Conservation (phyloP, 2,329 filamentous ascomycete genomes). For the Aspergillus transmontanensis region DNA sequence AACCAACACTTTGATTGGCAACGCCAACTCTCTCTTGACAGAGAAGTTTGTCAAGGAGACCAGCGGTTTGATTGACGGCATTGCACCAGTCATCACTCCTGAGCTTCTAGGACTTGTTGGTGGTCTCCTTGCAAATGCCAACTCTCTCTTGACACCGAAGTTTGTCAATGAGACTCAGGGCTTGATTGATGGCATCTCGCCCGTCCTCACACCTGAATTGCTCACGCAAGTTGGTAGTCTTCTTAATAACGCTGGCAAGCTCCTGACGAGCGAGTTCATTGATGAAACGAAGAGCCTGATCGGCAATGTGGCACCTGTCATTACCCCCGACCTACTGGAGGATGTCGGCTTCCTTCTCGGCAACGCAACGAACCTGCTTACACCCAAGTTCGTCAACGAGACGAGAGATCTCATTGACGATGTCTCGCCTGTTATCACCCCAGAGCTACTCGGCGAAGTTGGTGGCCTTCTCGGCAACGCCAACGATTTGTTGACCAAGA, state of each 20-base stretch:
- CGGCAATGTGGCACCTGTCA: constrained; percentile 21
- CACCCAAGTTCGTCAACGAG: constrained; percentile 33
- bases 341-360: constrained; percentile 32
- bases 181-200: constrained; percentile 24
- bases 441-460: constrained; percentile 29
- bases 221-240: constrained; percentile 26
- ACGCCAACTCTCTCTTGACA: constrained; percentile 29
- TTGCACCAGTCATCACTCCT: constrained; percentile 11
- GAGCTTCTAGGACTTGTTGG: constrained; percentile 15
- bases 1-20: constrained; percentile 17
- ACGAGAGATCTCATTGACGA: constrained; percentile 31
- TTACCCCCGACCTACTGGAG: constrained; percentile 32
- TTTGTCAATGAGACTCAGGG: constrained; percentile 27
- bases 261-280: constrained; percentile 31
- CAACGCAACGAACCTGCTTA: constrained; percentile 34
- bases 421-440: constrained; percentile 32
- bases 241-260: constrained; percentile 27
- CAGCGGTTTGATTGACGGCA: constrained; percentile 17
- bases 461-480: constrained; percentile 24
- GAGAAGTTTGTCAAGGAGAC: constrained; percentile 27
- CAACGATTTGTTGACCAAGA: constrained; percentile 20
- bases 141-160: constrained; percentile 22
- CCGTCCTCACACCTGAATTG: constrained; percentile 25
- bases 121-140: constrained; percentile 21
- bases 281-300: constrained; percentile 26